Base-by-base conservation (phyloP, 176 grass and related monocot species). In the Pharus latifolius region DNA sequence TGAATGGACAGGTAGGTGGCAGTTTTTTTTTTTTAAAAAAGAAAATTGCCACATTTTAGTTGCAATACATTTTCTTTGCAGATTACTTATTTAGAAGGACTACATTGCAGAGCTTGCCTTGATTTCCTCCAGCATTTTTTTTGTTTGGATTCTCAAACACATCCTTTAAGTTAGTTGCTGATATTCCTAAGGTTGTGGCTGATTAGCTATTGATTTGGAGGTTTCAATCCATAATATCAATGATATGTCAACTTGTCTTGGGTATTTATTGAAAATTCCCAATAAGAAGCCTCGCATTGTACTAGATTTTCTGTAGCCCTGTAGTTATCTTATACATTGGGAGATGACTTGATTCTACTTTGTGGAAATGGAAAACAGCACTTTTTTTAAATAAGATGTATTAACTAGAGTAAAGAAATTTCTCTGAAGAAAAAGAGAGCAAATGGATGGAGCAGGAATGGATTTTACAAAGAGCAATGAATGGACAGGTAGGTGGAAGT, bases 381-480 rank as follows among this genome's bases (percentile, higher is more conserved):
- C n/a, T n/a, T n/a, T n/a, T n/a, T n/a, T n/a, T n/a, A n/a, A n/a
- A n/a, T n/a, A n/a, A n/a, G n/a, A n/a, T n/a, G n/a, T n/a, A n/a
- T n/a, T n/a, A n/a, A n/a, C n/a, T n/a, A n/a, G n/a, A n/a, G n/a
- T n/a, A n/a, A n/a, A n/a, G n/a, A n/a, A n/a, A n/a, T n/a, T n/a
- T n/a, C n/a, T n/a, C n/a, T n/a, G n/a, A n/a, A n/a, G n/a, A n/a
- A n/a, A n/a, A n/a, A n/a, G n/a, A n/a, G n/a, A n/a, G n/a, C n/a
- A n/a, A n/a, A n/a, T n/a, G n/a, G n/a, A n/a, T n/a, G n/a, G n/a
- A n/a, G n/a, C n/a, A n/a, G 91, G 91, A 26, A 91, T 96, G 50
- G 91, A 96, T 80, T 96, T 96, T 63, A 96, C 91, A 41, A 96
- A 96, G 57, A 96, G 91, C 81, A 96, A 96, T 5, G 91, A 96